Percentiles rank a stretch among this genome's conserved stretches.
Evolutionary conservation across 371 early-diverging fungal species (phyloP).

Genomic region (Fennellomyces sp.): DNA sequence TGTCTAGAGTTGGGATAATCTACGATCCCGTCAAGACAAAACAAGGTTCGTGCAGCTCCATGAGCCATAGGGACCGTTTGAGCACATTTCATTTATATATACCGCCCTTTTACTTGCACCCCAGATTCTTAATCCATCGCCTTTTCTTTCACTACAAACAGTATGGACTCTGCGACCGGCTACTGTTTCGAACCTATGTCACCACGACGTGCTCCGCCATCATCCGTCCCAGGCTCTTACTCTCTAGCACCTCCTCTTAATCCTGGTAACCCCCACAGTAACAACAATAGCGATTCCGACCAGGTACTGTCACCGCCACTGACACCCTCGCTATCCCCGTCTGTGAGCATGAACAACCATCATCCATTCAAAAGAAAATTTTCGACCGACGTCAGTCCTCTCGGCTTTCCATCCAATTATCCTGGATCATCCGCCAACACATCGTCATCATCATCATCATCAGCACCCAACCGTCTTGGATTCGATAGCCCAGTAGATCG

Average conservation of each 20-base stretch:
- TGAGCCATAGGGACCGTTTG: constrained; percentile 2
- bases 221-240: not conserved
- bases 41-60: constrained; percentile 20
- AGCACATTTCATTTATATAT: constrained; percentile 15
- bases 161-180: not conserved
- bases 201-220: constrained; percentile 6
- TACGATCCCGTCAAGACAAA: constrained; percentile 16
- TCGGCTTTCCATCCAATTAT: constrained; percentile 1
- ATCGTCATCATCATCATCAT: constrained; percentile 10
- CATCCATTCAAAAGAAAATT: constrained; percentile 40
- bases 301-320: constrained; percentile 47
- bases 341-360: constrained; percentile 19
- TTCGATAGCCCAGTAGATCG: constrained; percentile 15
- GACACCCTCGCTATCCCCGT: constrained; percentile 42
- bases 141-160: constrained; percentile 11
- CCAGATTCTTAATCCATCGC: constrained; percentile 1
- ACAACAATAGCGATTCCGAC: constrained; percentile 21
- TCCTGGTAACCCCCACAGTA: constrained; percentile 8
- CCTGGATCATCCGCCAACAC: constrained; percentile 5
- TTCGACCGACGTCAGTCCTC: constrained; percentile 23
- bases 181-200: constrained; percentile 11
- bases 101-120: constrained; percentile 3
- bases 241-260: constrained; percentile 7
- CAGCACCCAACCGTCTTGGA: constrained; percentile 2
- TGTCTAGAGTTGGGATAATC: constrained; percentile 16